Conservation (phyloP, 805 yeast genomes). For the Kodamaea nitidulidarum region DNA sequence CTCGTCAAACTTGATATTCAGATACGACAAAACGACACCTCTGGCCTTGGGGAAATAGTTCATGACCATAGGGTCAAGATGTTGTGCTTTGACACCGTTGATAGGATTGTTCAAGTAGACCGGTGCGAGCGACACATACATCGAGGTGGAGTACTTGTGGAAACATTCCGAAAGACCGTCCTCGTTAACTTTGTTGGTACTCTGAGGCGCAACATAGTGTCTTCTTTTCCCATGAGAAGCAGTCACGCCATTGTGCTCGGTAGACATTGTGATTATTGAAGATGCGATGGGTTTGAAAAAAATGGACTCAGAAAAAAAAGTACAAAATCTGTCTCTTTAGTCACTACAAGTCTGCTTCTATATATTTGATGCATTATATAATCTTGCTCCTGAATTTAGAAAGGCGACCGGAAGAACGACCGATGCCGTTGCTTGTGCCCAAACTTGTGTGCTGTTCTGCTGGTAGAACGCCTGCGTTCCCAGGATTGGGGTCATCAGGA, state of each 20-base stretch:
- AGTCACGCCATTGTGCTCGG: slow-evolving; percentile 6
- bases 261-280: slow-evolving; percentile 5
- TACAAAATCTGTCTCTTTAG: no score
- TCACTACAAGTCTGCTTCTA: no score
- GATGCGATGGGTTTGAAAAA: slow-evolving; percentile 8
- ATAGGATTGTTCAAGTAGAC: slow-evolving; percentile 62
- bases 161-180: slow-evolving; percentile 67
- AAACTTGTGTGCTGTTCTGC: background rate
- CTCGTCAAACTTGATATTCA: slow-evolving; percentile 52
- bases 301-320: slow-evolving; percentile 1
- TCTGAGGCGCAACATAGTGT: slow-evolving; percentile 19
- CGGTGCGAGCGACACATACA: slow-evolving; percentile 90
- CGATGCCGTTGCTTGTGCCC: slow-evolving; percentile 4
- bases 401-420: slow-evolving; percentile 14
- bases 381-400: slow-evolving; percentile 17
- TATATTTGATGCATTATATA: slow-evolving; percentile 11
- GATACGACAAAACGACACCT: slow-evolving; percentile 84
- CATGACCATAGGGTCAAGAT: slow-evolving; percentile 87
- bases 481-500: background rate
- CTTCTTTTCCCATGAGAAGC: slow-evolving; percentile 14
- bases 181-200: slow-evolving; percentile 33
- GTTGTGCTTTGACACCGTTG: slow-evolving; percentile 81
- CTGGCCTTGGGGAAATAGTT: slow-evolving; percentile 64
- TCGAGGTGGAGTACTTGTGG: slow-evolving; percentile 50
- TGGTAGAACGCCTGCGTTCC: slow-evolving; percentile 1